Evolutionary conservation across 768 basidiomycete genomes (phyloP), one percentile per base, ranked within the genome.

Genomic region (Terana coerulea): DNA sequence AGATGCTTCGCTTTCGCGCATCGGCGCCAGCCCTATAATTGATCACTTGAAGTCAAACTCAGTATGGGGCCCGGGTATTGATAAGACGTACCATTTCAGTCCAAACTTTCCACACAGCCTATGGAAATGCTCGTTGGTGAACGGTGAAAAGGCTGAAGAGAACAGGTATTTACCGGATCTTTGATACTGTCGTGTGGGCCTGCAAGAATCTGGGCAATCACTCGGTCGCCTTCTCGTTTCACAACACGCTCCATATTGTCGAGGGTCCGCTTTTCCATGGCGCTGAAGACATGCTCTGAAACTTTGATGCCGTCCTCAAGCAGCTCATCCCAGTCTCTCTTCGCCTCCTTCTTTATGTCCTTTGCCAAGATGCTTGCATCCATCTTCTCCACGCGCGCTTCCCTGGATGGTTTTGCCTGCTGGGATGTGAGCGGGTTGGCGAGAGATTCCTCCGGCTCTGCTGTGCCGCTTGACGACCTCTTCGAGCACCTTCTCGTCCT

Each of bases 1-100:
- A 64, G 49, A 37, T 57, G 52, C 0, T 53, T 47, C 19, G 62
- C 57, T 36, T 64, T 60, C 6, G 60, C 59, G 37, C 56, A 56
- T 22, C 56, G 49, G 34, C 49, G 53, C 62, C 62, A 64, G 8
- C 55, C 48, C 62, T 64, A 33, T 12, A 24, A 7, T 2, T n/a
- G 14, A 17, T 12, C 24, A 9, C 7, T 15, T 10, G 10, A 17
- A 34, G 11, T 14, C 15, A 33, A 33, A 3, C 3, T 22, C 14
- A 21, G 12, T 17, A 36, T 5, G 30, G 11, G 29, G 25, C 15
- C 10, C 21, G 22, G 22, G 3, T 31, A 22, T 36, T 3, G n/a
- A n/a, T n/a, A n/a, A n/a, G n/a, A 41, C 45, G 10, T 25, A 58
- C 59, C 57, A 58, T 61, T 17, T 53, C 57, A 29, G 50, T 53